A percentile compares a stretch with the other conserved stretches of the same genome.
Evolutionary conservation across 2,329 filamentous ascomycete genomes (phyloP).

Genomic region (Plenodomus lindquistii): DNA sequence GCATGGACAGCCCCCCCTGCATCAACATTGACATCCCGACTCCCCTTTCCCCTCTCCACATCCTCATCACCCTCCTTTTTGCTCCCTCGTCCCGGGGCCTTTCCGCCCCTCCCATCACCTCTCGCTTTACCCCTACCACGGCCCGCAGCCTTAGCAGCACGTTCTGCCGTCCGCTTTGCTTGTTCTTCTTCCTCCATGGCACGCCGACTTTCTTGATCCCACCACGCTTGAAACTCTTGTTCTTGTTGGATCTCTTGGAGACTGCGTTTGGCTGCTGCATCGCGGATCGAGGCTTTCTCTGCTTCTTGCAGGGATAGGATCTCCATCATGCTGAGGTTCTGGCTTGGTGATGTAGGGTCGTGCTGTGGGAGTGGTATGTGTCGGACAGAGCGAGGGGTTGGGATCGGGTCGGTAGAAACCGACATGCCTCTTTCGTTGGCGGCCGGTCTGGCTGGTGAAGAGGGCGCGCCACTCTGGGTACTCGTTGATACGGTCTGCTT

Average conservation of each 20-base stretch:
- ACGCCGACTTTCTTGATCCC: constrained; percentile 80
- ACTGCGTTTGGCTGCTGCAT: constrained; percentile 84
- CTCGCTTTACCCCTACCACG: constrained; percentile 18
- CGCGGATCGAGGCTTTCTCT: constrained; percentile 80
- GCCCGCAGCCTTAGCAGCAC: not conserved
- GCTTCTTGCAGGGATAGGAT: constrained; percentile 86
- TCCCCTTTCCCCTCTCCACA: constrained; percentile 18
- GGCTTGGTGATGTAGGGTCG: constrained; percentile 63
- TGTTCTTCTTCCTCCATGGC: constrained; percentile 63
- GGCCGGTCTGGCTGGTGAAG: constrained; percentile 28
- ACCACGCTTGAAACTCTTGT: constrained; percentile 96
- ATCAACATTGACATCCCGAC: constrained; percentile 5
- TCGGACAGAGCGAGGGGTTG: constrained; percentile 51
- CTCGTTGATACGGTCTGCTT: constrained; percentile 20
- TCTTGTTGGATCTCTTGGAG: constrained; percentile 95
- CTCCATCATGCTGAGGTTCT: constrained; percentile 78
- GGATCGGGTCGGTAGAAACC: constrained; percentile 39
- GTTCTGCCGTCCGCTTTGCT: not conserved
- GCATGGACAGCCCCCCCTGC: constrained; percentile 1
- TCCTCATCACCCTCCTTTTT: constrained; percentile 27
- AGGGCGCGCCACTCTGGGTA: constrained; percentile 12
- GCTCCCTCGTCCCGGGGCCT: constrained; percentile 27
- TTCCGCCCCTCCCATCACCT: constrained; percentile 1
- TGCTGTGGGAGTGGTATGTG: constrained; percentile 59
- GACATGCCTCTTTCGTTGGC: constrained; percentile 39